Evolutionary conservation across 306 rosid species (phyloP), one percentile per base, ranked within the genome.

Genomic region (Sesbania bispinosa): DNA sequence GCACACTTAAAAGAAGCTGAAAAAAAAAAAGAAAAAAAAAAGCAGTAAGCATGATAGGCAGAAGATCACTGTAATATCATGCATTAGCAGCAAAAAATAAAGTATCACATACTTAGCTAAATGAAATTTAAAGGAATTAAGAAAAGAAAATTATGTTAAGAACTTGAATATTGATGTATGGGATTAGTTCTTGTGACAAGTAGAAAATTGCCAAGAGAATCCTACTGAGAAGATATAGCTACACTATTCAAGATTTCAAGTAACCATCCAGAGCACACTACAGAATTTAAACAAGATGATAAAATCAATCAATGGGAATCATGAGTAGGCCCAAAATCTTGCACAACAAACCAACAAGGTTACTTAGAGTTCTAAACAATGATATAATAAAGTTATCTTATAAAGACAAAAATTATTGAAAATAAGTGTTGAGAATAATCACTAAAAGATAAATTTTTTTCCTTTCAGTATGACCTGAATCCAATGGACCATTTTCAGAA

Each of bases 1-100:
- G 85, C 19, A 45, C 82, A 89, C 81, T 85, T 85, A 61, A 77
- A 57, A 52, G 88, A 62, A 77, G 78, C 97, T 93, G 89, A 76
- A n/a, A n/a, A n/a, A n/a, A n/a, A n/a, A n/a, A n/a, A n/a, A n/a
- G n/a, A n/a, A n/a, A n/a, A n/a, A 50, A 72, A 60, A 26, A 43
- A 74, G 76, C 57, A 62, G 45, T 63, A 26, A 73, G 79, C 67
- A 76, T 59, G 42, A 27, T 42, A 54, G 35, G 41, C 16, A 29
- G 39, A 24, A 59, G 18, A 73, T 3, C 36, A 14, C 5, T 36
- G n/a, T 4, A 26, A 53, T 53, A 14, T 5, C 43, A 29, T 7
- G 62, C 14, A 75, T 4, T 16, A 13, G 47, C 51, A 21, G 33
- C 2, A 7, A 55, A 62, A 42, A 19, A 35, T 43, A 38, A 50